Conservation (phyloP, 768 basidiomycete genomes). For the Russula dissimulans region DNA sequence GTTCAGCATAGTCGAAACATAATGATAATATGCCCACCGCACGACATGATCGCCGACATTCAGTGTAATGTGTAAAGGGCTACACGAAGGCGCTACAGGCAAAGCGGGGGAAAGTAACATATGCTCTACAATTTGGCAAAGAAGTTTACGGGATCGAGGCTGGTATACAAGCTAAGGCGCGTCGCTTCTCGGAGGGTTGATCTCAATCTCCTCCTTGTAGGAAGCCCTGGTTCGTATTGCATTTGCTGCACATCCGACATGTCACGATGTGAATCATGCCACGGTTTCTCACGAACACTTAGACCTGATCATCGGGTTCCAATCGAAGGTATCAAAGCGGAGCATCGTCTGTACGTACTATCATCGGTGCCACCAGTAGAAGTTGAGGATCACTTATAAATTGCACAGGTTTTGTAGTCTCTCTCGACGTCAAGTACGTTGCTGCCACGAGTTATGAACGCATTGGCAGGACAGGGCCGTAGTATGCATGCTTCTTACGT, state of each 20-base stretch:
- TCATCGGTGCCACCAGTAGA: not conserved
- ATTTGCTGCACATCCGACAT: conserved; percentile 83
- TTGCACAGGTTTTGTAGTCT: conserved; percentile 74
- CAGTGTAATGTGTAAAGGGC: conserved; percentile 75
- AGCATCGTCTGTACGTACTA: conserved; percentile 55
- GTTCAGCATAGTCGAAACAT: too few species aligned
- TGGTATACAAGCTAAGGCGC: conserved; percentile 70
- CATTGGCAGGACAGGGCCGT: conserved; percentile 59
- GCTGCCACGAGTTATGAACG: conserved; percentile 87
- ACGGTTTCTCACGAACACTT: conserved; percentile 73
- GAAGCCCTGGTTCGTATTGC: conserved; percentile 80
- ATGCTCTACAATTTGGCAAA: conserved; percentile 81
- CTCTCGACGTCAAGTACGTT: conserved; percentile 85
- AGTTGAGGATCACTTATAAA: not conserved
- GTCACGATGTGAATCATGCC: conserved; percentile 75
- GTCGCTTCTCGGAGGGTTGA: not conserved
- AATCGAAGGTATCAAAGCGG: conserved; percentile 68
- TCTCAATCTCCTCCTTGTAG: conserved; percentile 30
- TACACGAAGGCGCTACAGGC: conserved; percentile 59
- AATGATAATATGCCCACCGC: conserved; percentile 51
- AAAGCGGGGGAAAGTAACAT: conserved; percentile 75
- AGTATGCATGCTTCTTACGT: conserved; percentile 40
- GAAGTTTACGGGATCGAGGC: conserved; percentile 78
- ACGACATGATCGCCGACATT: conserved; percentile 83
- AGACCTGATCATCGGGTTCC: conserved; percentile 87